These are phyloP conservation scores for Raphanus hybrid DNA, from an alignment of 441 rosid species.

Conservation along the genomic window DNA sequence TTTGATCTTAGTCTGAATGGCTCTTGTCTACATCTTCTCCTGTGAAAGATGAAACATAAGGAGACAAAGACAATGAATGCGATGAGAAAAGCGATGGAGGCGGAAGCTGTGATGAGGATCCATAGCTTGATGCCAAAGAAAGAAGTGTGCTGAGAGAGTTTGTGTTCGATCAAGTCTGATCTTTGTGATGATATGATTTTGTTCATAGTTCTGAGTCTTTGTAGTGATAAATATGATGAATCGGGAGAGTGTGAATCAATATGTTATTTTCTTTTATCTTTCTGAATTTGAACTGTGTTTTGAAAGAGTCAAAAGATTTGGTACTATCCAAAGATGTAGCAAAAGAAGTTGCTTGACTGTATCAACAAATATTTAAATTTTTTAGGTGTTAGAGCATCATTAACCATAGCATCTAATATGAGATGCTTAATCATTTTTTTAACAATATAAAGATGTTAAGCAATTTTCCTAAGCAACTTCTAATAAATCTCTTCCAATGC, in stretches of 20 bases:
- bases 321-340: slow-evolving; percentile 33
- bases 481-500: no score
- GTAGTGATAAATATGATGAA: slow-evolving; percentile 30
- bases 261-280: not conserved
- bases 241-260: slow-evolving; percentile 17
- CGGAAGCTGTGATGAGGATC: slow-evolving; percentile 51
- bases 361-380: not conserved
- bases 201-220: slow-evolving; percentile 25
- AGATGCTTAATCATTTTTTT: no score
- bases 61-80: slow-evolving; percentile 33
- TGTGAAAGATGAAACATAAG: slow-evolving; percentile 41
- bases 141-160: slow-evolving; percentile 50
- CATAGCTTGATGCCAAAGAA: slow-evolving; percentile 58
- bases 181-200: slow-evolving; percentile 34
- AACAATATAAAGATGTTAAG: no score
- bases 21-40: slow-evolving; percentile 34
- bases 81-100: slow-evolving; percentile 33
- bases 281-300: not conserved
- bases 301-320: slow-evolving; percentile 14
- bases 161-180: slow-evolving; percentile 29
- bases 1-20: slow-evolving; percentile 40
- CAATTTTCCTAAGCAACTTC: no score
- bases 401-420: no score
- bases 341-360: slow-evolving; percentile 35
- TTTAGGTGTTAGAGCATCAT: not conserved